Conservation (phyloP, 2,329 filamentous ascomycete species). For the Talaromyces albobiverticillius region DNA sequence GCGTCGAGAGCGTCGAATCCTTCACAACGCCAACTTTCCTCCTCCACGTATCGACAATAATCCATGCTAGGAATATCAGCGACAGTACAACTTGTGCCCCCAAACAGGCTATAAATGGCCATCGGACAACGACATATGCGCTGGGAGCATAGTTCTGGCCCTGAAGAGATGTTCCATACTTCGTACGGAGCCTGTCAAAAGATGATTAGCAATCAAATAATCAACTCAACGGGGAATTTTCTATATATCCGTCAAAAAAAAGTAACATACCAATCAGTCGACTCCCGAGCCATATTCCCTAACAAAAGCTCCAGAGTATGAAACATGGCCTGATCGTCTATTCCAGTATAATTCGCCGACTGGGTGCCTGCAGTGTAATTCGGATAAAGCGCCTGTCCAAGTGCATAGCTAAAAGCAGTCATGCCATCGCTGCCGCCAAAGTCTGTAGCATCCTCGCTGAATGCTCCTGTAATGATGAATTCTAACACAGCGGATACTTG, state of each 20-base stretch:
- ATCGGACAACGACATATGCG: constrained; percentile 3
- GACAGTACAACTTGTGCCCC: background rate
- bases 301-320: background rate
- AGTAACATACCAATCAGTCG: background rate
- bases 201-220: no score
- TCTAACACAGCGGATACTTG: background rate
- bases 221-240: no score
- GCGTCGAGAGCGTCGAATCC: background rate
- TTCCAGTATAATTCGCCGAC: no score
- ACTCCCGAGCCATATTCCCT: background rate
- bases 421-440: no score
- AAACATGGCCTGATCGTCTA: background rate
- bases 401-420: background rate
- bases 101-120: background rate
- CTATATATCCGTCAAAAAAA: background rate
- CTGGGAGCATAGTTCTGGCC: background rate
- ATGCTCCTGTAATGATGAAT: background rate
- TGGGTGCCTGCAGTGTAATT: no score
- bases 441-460: no score
- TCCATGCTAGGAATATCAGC: background rate
- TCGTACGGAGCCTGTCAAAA: background rate
- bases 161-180: background rate
- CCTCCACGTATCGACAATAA: background rate
- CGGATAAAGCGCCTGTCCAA: background rate
- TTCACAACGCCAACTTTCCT: constrained; percentile 1